Base-by-base conservation (phyloP, 1,284 basidiomycete genomes). In the Hymenochaete sp. region DNA sequence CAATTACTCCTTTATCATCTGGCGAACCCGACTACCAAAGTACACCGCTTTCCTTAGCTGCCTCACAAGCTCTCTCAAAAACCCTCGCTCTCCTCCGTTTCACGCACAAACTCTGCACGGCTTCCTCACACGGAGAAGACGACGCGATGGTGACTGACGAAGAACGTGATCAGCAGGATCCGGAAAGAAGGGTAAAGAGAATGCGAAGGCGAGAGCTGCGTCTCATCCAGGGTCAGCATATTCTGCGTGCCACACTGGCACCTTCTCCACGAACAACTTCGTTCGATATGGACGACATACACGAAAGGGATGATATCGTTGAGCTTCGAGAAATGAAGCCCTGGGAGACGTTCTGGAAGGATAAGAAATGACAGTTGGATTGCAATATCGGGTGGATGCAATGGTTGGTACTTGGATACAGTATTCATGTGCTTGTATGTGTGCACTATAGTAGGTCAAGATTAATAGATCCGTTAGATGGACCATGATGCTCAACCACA, bases 181-280 rank as follows among this genome's bases (percentile, higher is more conserved):
- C 82, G 1, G 68, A 79, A 51, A 67, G 87, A 49, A 77, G 71
- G 55, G 73, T 75, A 2, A 70, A 70, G 47, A 67, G 90, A 40
- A 89, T 92, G 83, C 73, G 82, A 37, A 79, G 80, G 19, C 69
- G 92, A 45, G 93, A 96, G 62, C 64, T 96, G 49, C 72, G 82
- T 38, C 68, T 96, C 29, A 70, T 96, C 1, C 84, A 88, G 56
- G 81, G 82, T 14, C 79, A 87, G 56, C 72, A 78, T 22, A 14
- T 49, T 19, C 31, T 49, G 14, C 43, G 43, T 22, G 37, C 32
- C 16, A 25, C 24, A 18, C 28, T 37, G 5, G 21, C 16, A 14
- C 26, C 28, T 10, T 25, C 25, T 21, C 7, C 29, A n/a, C 26
- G 53, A 47, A 33, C n/a, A n/a, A n/a, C n/a, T n/a, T n/a, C n/a